A percentile compares a stretch with the other conserved stretches of the same genome.
These are phyloP conservation scores for Agaricus bisporus DNA, from an alignment of 768 basidiomycete species.

Conservation along the genomic window DNA sequence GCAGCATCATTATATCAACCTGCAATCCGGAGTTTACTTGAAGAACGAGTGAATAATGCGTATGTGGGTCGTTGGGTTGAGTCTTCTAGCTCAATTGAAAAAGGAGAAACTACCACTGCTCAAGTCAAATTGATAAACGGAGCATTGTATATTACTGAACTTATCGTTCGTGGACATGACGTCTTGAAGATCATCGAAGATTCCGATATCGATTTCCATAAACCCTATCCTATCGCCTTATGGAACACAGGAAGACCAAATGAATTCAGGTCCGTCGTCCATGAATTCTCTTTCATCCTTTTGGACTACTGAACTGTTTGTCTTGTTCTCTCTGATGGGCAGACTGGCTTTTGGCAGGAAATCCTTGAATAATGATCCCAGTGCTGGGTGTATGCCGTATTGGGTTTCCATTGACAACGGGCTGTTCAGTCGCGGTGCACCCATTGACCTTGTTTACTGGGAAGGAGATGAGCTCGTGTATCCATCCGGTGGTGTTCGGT, in stretches of 20 bases:
- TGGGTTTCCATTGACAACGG: conserved; percentile 26
- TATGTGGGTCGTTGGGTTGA: conserved; percentile 31
- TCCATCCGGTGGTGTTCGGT: conserved; percentile 27
- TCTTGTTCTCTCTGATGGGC: too few species aligned
- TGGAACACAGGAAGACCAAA: conserved; percentile 32
- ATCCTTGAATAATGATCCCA: conserved; percentile 19
- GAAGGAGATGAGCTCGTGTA: conserved; percentile 25
- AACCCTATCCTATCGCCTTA: conserved; percentile 18
- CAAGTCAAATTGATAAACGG: conserved; percentile 26
- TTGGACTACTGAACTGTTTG: too few species aligned
- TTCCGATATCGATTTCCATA: conserved; percentile 6
- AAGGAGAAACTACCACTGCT: conserved; percentile 6
- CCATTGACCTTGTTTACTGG: conserved; percentile 31
- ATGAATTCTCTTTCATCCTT: background rate
- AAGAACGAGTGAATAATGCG: conserved; percentile 17
- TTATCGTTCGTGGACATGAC: conserved; percentile 27
- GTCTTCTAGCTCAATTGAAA: conserved; percentile 14
- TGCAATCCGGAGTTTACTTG: conserved; percentile 26
- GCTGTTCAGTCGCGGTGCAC: conserved; percentile 23
- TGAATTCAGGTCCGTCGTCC: conserved; percentile 28
- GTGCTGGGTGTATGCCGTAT: conserved; percentile 28
- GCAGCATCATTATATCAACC: conserved; percentile 27
- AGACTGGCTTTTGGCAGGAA: conserved; percentile 25
- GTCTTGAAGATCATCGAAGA: conserved; percentile 27
- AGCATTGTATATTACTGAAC: conserved; percentile 23